phyloP scores from a whole-genome alignment of 257 asterid species.

The Orobanche coerulescens region DNA sequence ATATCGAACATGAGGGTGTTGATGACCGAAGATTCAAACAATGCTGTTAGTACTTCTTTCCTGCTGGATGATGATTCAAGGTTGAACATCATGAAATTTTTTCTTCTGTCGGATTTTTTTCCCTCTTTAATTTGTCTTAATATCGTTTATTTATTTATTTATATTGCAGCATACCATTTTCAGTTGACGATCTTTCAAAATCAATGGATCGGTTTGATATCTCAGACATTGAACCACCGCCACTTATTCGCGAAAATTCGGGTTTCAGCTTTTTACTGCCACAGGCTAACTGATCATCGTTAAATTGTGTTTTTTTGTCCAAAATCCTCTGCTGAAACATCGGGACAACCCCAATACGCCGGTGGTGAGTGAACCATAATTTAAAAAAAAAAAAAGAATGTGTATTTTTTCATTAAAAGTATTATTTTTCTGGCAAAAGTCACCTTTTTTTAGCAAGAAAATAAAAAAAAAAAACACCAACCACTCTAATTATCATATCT shows the following conservation, averaged over 20 bases:
- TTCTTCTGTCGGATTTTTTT: slow-evolving; percentile 2
- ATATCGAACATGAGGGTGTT: slow-evolving; percentile 77
- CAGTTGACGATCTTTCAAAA: slow-evolving; percentile 94
- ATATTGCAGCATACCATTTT: slow-evolving; percentile 88
- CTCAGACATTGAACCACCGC: slow-evolving; percentile 94
- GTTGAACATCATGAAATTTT: slow-evolving; percentile 33
- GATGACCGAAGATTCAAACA: slow-evolving; percentile 97
- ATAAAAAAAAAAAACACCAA: too few relatives aligned
- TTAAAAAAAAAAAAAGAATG: background rate
- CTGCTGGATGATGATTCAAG: slow-evolving; percentile 97
- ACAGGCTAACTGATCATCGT: slow-evolving; percentile 42
- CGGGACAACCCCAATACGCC: slow-evolving; percentile 14
- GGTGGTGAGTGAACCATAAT: slow-evolving; percentile 16
- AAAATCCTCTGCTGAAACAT: slow-evolving; percentile 14
- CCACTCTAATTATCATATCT: too few relatives aligned
- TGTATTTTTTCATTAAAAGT: too few relatives aligned
- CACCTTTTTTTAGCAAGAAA: too few relatives aligned
- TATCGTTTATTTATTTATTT: background rate
- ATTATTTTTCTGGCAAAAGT: too few relatives aligned
- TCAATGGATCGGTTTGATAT: slow-evolving; percentile 88
- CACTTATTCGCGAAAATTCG: slow-evolving; percentile 91
- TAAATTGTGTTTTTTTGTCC: slow-evolving; percentile 1
- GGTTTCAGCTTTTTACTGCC: slow-evolving; percentile 94
- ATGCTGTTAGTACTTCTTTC: slow-evolving; percentile 97
- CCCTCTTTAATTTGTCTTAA: background rate